These are phyloP conservation scores for Mercurialis annua DNA, from an alignment of 345 rosid species.

Conservation along the genomic window DNA sequence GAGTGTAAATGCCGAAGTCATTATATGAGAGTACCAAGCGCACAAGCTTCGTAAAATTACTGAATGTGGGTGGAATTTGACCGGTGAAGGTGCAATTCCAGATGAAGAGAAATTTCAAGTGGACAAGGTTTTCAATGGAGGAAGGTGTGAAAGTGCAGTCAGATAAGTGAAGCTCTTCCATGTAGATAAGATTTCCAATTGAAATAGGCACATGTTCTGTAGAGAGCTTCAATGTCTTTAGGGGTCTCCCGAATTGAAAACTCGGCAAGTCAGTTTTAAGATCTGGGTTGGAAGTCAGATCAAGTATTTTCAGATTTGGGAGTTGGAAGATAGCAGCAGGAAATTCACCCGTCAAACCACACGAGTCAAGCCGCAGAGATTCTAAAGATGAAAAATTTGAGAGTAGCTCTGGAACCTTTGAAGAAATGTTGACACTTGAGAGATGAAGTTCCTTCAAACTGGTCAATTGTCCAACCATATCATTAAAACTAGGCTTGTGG, in stretches of 20 bases:
- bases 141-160: too few relatives aligned
- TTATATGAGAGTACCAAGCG: neutral
- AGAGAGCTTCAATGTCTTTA: neutral
- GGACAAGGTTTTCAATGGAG: too few relatives aligned
- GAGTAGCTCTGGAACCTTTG: conserved; percentile 4
- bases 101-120: too few relatives aligned
- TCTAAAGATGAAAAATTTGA: conserved; percentile 9
- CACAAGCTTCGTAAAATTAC: conserved; percentile 18
- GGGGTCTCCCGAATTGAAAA: neutral
- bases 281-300: neutral
- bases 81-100: conserved; percentile 14
- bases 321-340: neutral
- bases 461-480: conserved; percentile 3
- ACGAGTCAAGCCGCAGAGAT: neutral
- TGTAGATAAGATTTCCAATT: neutral
- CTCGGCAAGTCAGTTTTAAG: neutral
- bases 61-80: conserved; percentile 20
- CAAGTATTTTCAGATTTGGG: neutral
- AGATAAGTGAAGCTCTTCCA: neutral
- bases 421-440: neutral
- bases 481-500: neutral
- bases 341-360: conserved; percentile 12
- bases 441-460: conserved; percentile 15
- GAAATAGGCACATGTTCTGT: neutral
- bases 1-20: neutral